phyloP scores from a whole-genome alignment of 208 protist genomes.

The Naegleria fowleri region DNA sequence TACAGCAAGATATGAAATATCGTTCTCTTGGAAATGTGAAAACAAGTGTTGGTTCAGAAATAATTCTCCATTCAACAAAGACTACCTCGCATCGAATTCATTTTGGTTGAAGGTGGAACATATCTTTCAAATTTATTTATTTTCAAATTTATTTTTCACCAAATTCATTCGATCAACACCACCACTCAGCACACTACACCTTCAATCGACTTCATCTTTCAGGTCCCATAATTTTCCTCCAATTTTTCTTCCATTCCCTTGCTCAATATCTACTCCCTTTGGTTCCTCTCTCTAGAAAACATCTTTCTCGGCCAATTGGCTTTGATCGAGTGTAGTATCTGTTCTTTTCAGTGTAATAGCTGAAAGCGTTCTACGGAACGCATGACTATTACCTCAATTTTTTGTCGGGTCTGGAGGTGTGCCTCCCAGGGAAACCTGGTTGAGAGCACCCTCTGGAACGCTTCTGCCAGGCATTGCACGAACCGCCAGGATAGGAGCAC shows the following conservation, averaged over 20 bases:
- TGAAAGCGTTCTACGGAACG: conserved; percentile 1
- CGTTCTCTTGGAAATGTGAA: background rate
- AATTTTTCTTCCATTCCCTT: no score
- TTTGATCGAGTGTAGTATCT: conserved; percentile 19
- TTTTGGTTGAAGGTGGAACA: no score
- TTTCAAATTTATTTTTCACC: no score
- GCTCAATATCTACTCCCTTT: background rate
- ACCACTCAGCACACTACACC: no score
- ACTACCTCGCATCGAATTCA: no score
- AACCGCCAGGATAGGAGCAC: background rate
- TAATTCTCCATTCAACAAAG: no score
- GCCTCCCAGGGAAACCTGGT: background rate
- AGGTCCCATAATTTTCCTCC: no score
- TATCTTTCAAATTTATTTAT: no score
- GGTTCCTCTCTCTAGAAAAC: background rate
- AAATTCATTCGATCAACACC: no score
- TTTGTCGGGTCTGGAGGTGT: background rate
- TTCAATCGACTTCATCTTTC: no score
- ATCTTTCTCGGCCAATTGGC: background rate
- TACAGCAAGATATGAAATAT: background rate
- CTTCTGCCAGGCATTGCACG: background rate
- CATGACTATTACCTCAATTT: background rate
- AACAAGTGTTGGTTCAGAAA: background rate
- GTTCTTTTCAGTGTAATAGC: conserved; percentile 11
- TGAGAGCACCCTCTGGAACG: background rate